Percentiles rank a stretch among this genome's conserved stretches.
phyloP scores from a whole-genome alignment of 768 basidiomycete genomes.

The Galerina marginata region DNA sequence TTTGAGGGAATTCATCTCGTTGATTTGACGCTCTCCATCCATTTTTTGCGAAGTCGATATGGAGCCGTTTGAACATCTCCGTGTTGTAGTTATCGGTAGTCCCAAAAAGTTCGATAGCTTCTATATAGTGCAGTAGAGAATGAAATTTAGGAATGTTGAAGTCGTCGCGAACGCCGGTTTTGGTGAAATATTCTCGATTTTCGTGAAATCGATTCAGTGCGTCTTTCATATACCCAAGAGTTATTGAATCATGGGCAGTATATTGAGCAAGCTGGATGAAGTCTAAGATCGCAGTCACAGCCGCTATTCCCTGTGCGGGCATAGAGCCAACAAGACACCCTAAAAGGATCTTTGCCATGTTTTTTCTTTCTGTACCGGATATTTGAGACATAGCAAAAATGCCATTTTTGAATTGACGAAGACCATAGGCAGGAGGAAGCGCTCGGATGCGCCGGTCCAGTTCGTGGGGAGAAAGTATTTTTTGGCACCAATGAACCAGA shows the following conservation, averaged over 20 bases:
- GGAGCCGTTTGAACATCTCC: constrained; percentile 37
- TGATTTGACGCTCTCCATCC: constrained; percentile 31
- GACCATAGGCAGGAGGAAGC: constrained; percentile 34
- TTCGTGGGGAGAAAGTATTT: constrained; percentile 1
- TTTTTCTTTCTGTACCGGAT: constrained; percentile 44
- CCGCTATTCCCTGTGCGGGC: constrained; percentile 13
- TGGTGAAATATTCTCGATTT: constrained; percentile 21
- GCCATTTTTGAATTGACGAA: constrained; percentile 45
- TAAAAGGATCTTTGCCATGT: constrained; percentile 38
- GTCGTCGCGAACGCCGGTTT: constrained; percentile 19
- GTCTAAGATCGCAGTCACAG: constrained; percentile 30
- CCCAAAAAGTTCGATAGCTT: constrained; percentile 32
- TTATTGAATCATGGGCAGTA: constrained; percentile 21
- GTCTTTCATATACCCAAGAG: constrained; percentile 21
- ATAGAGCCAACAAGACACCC: constrained; percentile 31
- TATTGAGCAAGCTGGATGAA: constrained; percentile 38
- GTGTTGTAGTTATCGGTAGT: constrained; percentile 36
- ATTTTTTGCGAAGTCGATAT: constrained; percentile 45
- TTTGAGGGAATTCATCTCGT: constrained; percentile 36
- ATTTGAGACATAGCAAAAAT: constrained; percentile 45
- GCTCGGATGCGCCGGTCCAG: constrained; percentile 31
- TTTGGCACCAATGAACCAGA: constrained; percentile 19
- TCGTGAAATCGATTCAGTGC: constrained; percentile 20
- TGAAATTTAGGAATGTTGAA: constrained; percentile 22
- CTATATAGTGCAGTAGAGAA: constrained; percentile 20